Percentiles rank a stretch among this genome's conserved stretches.
phyloP scores from a whole-genome alignment of 306 rosid genomes.

The Cicer cuneatum region DNA sequence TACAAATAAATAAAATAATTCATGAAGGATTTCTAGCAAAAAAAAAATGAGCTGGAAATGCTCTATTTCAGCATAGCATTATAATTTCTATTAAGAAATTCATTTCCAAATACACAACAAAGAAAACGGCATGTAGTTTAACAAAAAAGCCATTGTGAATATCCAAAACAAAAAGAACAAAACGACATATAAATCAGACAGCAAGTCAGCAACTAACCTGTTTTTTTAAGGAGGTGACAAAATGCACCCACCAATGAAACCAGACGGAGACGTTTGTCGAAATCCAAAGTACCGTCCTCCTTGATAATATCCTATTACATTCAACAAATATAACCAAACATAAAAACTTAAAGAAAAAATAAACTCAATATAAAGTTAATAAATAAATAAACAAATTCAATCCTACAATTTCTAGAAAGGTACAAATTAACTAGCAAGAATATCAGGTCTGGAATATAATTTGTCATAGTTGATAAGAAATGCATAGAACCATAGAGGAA shows the following conservation, averaged over 20 bases:
- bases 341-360: neutral
- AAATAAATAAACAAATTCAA: neutral
- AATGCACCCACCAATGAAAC: conserved; percentile 63
- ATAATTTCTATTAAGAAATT: conserved; percentile 22
- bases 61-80: conserved; percentile 28
- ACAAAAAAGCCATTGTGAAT: neutral
- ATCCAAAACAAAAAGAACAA: conserved; percentile 2
- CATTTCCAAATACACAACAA: conserved; percentile 24
- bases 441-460: neutral
- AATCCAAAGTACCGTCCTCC: conserved; percentile 56
- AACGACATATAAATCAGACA: conserved; percentile 1
- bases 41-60: conserved; percentile 10
- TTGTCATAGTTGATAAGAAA: too few species aligned
- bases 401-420: conserved; percentile 3
- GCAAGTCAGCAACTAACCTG: conserved; percentile 52
- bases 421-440: neutral
- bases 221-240: conserved; percentile 76
- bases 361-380: neutral
- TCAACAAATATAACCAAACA: conserved; percentile 33
- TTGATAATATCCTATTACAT: conserved; percentile 53
- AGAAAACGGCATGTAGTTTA: neutral
- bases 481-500: neutral
- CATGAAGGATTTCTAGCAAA: neutral
- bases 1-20: conserved; percentile 43
- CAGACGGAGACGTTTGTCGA: conserved; percentile 55